phyloP scores from a whole-genome alignment of 495 filamentous ascomycete species.

The Parmelia sp. region DNA sequence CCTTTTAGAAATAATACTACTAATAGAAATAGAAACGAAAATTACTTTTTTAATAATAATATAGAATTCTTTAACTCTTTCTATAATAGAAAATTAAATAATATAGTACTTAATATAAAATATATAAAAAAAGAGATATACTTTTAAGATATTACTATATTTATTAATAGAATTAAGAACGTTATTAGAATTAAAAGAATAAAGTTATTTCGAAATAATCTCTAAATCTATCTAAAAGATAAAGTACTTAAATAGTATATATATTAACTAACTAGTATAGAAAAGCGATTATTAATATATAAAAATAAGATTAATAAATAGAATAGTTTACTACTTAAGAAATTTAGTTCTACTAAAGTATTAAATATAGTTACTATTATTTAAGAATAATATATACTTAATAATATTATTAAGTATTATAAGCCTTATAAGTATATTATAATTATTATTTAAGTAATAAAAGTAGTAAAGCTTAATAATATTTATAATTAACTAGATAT shows the following conservation, averaged over 20 bases:
- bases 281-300: background rate
- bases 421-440: background rate
- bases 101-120: background rate
- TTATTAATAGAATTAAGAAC: constrained; percentile 1
- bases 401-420: background rate
- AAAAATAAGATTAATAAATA: background rate
- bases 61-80: background rate
- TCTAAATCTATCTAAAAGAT: background rate
- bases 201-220: background rate
- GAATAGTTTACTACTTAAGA: background rate
- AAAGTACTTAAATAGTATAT: background rate
- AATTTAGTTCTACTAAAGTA: background rate
- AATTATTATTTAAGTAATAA: background rate
- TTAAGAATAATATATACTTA: background rate
- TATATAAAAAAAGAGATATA: background rate
- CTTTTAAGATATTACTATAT: background rate
- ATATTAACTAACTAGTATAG: background rate
- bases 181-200: background rate
- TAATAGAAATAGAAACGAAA: background rate
- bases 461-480: background rate
- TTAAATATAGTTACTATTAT: background rate
- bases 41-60: background rate
- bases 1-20: background rate
- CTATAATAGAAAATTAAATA: background rate
- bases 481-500: background rate